These are phyloP conservation scores for Chlamydomonas eustigma DNA, from an alignment of 139 green algal genomes.

Conservation along the genomic window DNA sequence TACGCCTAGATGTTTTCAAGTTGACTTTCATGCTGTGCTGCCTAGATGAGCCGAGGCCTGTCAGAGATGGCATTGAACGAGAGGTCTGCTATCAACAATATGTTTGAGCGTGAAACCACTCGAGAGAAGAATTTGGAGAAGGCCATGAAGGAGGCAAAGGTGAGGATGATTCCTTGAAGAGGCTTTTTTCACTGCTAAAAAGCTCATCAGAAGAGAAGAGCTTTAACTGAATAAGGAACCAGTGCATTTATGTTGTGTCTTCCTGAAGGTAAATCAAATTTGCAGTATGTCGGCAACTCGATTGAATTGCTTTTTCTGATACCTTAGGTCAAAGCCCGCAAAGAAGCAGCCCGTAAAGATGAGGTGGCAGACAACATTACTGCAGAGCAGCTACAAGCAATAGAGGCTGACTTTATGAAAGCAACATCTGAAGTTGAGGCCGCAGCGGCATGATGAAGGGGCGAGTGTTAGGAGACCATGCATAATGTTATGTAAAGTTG, in stretches of 20 bases:
- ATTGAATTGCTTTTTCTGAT: no score
- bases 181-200: no score
- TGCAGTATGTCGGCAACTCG: no score
- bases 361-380: constrained; percentile 55
- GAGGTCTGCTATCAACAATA: constrained; percentile 67
- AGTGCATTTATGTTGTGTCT: no score
- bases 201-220: no score
- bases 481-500: no score
- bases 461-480: no score
- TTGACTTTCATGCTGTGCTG: no score
- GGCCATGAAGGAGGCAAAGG: constrained; percentile 81
- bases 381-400: constrained; percentile 56
- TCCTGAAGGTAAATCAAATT: no score
- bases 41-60: constrained; percentile 56
- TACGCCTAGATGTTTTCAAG: no score
- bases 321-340: constrained; percentile 50
- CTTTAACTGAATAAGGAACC: no score
- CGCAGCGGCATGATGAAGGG: no score
- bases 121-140: constrained; percentile 92
- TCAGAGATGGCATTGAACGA: constrained; percentile 74
- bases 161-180: constrained; percentile 21
- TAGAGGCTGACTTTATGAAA: constrained; percentile 59
- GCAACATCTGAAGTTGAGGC: not conserved
- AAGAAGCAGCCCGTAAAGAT: constrained; percentile 64
- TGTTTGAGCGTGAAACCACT: constrained; percentile 64